Conservation (phyloP, 805 yeast species). For the Pichia eremophila region DNA sequence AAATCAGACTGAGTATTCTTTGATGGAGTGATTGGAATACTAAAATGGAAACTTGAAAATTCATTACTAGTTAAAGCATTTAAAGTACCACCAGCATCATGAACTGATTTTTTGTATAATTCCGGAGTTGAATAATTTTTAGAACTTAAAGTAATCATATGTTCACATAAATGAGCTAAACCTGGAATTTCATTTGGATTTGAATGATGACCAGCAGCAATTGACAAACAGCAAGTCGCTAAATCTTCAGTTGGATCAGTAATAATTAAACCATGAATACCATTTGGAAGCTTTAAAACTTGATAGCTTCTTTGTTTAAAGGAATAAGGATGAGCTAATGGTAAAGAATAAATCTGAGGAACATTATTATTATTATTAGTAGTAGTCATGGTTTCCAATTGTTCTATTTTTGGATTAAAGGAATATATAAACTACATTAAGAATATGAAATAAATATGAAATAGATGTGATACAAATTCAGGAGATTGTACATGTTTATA, state of each 20-base stretch:
- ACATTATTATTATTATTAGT: no score
- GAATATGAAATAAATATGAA: no score
- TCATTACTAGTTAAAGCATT: constrained; percentile 69
- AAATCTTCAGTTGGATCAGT: constrained; percentile 63
- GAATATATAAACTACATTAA: no score
- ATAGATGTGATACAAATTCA: no score
- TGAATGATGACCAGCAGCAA: constrained; percentile 70
- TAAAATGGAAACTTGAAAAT: constrained; percentile 54
- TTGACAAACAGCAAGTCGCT: constrained; percentile 65
- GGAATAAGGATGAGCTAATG: constrained; percentile 10
- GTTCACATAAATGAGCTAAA: constrained; percentile 86
- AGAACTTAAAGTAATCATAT: constrained; percentile 52
- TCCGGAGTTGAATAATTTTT: constrained; percentile 42
- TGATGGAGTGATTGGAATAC: constrained; percentile 36
- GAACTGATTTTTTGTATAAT: constrained; percentile 34
- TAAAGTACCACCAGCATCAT: constrained; percentile 42
- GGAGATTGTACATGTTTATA: no score
- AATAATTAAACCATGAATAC: constrained; percentile 55
- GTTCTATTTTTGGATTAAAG: no score
- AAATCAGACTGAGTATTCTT: constrained; percentile 27
- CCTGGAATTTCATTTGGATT: constrained; percentile 71
- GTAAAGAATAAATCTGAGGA: background rate
- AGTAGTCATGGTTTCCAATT: background rate
- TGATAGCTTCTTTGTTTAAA: constrained; percentile 31
- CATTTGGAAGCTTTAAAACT: constrained; percentile 51